Evolutionary conservation across 257 asterid genomes (phyloP).

Genomic region (Jacaranda mimosifolia): DNA sequence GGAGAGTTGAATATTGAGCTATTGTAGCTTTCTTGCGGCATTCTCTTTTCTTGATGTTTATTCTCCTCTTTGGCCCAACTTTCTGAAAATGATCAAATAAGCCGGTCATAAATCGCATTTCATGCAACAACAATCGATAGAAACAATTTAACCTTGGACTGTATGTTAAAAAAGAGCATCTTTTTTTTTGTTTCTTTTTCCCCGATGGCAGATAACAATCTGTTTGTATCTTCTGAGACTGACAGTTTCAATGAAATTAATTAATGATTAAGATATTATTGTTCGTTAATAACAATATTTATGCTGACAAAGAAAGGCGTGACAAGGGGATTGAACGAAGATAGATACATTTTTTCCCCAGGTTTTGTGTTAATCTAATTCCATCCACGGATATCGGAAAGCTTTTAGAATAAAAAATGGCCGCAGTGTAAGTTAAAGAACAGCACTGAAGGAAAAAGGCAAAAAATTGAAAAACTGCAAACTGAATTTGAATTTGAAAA

Average conservation of each 20-base stretch:
- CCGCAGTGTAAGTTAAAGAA: too few species aligned
- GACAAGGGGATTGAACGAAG: neutral
- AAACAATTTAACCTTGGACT: neutral
- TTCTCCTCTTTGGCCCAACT: neutral
- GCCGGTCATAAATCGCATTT: constrained; percentile 5
- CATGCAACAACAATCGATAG: constrained; percentile 21
- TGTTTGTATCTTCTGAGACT: neutral
- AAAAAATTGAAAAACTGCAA: too few species aligned
- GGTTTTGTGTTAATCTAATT: neutral
- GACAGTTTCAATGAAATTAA: constrained; percentile 19
- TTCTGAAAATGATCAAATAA: neutral
- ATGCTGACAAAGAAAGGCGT: neutral
- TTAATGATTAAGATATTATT: constrained; percentile 5
- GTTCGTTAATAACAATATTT: constrained; percentile 27
- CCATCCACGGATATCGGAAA: neutral
- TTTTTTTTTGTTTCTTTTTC: neutral
- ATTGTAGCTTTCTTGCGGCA: constrained; percentile 63
- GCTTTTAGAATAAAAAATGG: too few species aligned
- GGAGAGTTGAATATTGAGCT: constrained; percentile 50
- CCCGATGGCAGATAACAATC: neutral
- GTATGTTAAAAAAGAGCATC: neutral
- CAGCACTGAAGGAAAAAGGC: neutral
- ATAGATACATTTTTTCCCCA: neutral
- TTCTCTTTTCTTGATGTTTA: constrained; percentile 44
- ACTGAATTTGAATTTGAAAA: neutral